A percentile compares a stretch with the other conserved stretches of the same genome.
phyloP scores from a whole-genome alignment of 2,329 filamentous ascomycete species.

The Dendrostoma leiphaemia region DNA sequence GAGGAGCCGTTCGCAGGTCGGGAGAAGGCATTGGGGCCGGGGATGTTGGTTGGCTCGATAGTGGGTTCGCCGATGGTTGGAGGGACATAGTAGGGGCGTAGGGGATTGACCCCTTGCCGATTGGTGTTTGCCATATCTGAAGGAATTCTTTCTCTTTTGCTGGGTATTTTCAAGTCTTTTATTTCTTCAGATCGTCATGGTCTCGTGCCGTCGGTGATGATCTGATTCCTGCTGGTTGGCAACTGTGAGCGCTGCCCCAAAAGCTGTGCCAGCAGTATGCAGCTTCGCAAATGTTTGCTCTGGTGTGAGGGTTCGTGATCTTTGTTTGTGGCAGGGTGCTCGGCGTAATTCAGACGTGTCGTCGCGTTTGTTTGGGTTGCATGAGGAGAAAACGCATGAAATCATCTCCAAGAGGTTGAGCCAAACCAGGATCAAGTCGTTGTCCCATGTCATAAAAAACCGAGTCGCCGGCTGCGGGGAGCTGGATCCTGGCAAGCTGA shows the following conservation, averaged over 20 bases:
- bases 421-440: not conserved
- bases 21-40: slow-evolving; percentile 43
- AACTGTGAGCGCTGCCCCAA: not conserved
- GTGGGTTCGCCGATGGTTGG: slow-evolving; percentile 51
- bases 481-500: not conserved
- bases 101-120: slow-evolving; percentile 56
- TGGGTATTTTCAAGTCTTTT: slow-evolving; percentile 30
- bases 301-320: too few relatives aligned
- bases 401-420: not conserved
- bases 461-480: not conserved
- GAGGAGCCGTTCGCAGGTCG: slow-evolving; percentile 37
- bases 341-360: too few relatives aligned
- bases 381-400: slow-evolving; percentile 3
- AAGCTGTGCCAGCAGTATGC: not conserved
- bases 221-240: slow-evolving; percentile 9
- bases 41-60: slow-evolving; percentile 34
- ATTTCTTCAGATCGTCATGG: slow-evolving; percentile 1
- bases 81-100: slow-evolving; percentile 69
- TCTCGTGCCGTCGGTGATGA: slow-evolving; percentile 2
- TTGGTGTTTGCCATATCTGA: slow-evolving; percentile 35
- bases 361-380: not conserved
- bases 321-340: not conserved
- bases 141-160: slow-evolving; percentile 22
- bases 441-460: not conserved
- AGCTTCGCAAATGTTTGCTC: too few relatives aligned